A percentile compares a stretch with the other conserved stretches of the same genome.
phyloP scores from a whole-genome alignment of 2,329 filamentous ascomycete species.

The Gremmenia infestans region DNA sequence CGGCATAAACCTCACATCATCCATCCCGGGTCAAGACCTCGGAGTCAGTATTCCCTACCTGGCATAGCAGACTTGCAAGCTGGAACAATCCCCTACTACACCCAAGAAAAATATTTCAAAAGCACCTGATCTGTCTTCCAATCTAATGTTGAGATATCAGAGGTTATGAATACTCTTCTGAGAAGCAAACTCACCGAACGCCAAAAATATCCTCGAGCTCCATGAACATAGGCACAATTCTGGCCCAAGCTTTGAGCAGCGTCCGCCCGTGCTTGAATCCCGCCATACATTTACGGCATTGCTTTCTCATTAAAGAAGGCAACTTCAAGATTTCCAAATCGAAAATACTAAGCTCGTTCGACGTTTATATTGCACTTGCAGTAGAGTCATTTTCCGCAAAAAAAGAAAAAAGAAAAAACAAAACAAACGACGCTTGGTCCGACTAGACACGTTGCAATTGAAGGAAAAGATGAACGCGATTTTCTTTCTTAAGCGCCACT shows the following conservation, averaged over 20 bases:
- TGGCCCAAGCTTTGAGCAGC: constrained; percentile 32
- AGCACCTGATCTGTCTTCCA: too few species aligned
- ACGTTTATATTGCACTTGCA: background rate
- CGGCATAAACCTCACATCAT: too few species aligned
- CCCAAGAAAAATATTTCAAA: too few species aligned
- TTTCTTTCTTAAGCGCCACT: background rate
- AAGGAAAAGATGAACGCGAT: background rate
- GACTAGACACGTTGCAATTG: background rate
- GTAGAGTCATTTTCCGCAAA: background rate
- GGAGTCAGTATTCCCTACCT: too few species aligned
- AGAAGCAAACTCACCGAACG: constrained; percentile 27
- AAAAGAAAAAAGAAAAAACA: constrained; percentile 14
- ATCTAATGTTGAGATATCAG: too few species aligned
- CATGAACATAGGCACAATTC: constrained; percentile 42
- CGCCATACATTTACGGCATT: constrained; percentile 32
- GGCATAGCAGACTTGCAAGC: too few species aligned
- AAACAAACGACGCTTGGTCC: background rate
- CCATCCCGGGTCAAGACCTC: too few species aligned
- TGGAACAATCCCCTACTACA: too few species aligned
- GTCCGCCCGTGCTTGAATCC: constrained; percentile 32
- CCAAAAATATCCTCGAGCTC: constrained; percentile 54
- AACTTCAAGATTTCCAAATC: constrained; percentile 39
- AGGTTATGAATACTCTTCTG: background rate
- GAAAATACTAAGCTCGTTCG: constrained; percentile 26
- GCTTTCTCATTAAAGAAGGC: constrained; percentile 41